Conservation (phyloP, 2,329 filamentous ascomycete genomes). For the Rutstroemia sp. region DNA sequence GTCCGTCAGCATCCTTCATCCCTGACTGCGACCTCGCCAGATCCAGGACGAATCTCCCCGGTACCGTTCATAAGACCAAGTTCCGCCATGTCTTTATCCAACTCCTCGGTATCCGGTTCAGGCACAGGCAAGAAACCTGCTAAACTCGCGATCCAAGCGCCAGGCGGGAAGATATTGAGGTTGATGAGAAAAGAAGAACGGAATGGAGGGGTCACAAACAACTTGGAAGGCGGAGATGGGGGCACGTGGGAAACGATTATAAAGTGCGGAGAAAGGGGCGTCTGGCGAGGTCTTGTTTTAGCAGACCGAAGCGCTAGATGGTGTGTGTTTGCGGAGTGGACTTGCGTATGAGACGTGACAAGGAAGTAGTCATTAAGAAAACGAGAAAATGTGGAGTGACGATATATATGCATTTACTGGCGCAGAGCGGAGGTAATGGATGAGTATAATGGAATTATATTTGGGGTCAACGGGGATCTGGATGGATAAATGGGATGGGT, state of each 20-base stretch:
- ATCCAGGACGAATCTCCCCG: conserved; percentile 36
- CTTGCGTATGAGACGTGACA: conserved; percentile 23
- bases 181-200: conserved; percentile 74
- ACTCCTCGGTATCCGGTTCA: conserved; percentile 49
- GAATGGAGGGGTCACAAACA: conserved; percentile 26
- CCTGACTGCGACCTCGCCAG: conserved; percentile 34
- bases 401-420: conserved; percentile 5
- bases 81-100: conserved; percentile 59
- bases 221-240: conserved; percentile 59
- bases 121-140: conserved; percentile 72
- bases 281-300: conserved; percentile 74
- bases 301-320: conserved; percentile 78
- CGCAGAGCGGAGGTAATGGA: conserved; percentile 4
- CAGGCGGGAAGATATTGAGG: conserved; percentile 87
- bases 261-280: conserved; percentile 76
- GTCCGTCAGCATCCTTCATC: conserved; percentile 85
- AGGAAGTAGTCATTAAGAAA: neutral
- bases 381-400: neutral
- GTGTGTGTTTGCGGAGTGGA: conserved; percentile 91
- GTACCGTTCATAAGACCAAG: conserved; percentile 54
- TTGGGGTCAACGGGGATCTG: neutral
- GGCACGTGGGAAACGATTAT: conserved; percentile 85
- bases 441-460: conserved; percentile 5
- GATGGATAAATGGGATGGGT: neutral
- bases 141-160: conserved; percentile 90